Percentiles rank a stretch among this genome's conserved stretches.
These are phyloP conservation scores for Diddensiella santjacobensis DNA, from an alignment of 805 yeast genomes.

Conservation along the genomic window DNA sequence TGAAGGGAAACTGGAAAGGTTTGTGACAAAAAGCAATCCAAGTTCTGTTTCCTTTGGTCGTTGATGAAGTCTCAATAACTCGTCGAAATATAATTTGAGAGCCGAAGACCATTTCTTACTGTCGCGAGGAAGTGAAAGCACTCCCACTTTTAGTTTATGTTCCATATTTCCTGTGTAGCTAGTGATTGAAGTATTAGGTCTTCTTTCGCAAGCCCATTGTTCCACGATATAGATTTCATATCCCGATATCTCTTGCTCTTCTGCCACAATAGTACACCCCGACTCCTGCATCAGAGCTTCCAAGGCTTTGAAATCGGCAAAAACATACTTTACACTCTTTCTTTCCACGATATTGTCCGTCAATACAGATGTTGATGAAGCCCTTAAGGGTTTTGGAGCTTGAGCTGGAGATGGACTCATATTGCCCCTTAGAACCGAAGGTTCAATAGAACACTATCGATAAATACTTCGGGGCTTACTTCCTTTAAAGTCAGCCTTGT, in stretches of 20 bases:
- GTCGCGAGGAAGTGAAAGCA: conserved; percentile 50
- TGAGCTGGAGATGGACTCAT: not conserved
- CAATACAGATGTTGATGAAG: not conserved
- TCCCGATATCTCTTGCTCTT: conserved; percentile 55
- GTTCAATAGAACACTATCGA: too few species aligned
- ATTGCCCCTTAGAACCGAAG: too few species aligned
- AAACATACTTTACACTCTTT: conserved; percentile 24
- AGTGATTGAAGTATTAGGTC: conserved; percentile 63
- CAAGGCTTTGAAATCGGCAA: conserved; percentile 30
- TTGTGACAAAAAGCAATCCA: conserved; percentile 73
- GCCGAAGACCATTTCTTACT: conserved; percentile 46
- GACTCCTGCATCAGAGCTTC: conserved; percentile 25
- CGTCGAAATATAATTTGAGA: conserved; percentile 60
- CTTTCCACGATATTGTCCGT: not conserved
- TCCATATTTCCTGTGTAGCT: conserved; percentile 79
- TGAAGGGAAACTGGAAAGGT: conserved; percentile 76
- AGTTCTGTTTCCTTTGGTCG: conserved; percentile 59
- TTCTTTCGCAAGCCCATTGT: conserved; percentile 84
- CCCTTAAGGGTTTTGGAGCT: not conserved
- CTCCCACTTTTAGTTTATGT: conserved; percentile 59
- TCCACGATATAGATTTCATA: conserved; percentile 90
- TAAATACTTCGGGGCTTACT: too few species aligned
- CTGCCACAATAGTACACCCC: conserved; percentile 33
- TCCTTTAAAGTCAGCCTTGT: too few species aligned
- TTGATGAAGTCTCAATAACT: conserved; percentile 61